Conservation (phyloP, 1,284 basidiomycete genomes). For the Puccinia horiana region DNA sequence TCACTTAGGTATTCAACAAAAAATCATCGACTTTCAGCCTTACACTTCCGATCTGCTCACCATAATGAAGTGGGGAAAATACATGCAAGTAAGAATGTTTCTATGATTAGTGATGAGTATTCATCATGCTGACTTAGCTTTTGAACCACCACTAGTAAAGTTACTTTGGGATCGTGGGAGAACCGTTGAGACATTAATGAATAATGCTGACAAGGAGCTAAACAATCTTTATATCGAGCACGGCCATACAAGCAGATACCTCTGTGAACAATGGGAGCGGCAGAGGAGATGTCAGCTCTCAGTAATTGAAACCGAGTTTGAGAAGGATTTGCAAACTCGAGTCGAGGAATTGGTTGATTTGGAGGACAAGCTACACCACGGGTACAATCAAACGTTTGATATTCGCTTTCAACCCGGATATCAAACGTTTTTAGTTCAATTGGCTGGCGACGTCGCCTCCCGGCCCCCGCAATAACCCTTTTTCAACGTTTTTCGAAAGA, state of each 20-base stretch:
- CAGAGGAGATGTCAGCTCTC: not conserved
- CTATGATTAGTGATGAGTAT: not conserved
- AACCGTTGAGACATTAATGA: not conserved
- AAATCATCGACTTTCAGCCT: not conserved
- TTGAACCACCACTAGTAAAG: not conserved
- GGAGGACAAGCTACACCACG: constrained; percentile 3
- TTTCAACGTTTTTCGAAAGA: no score
- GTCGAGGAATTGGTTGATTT: not conserved
- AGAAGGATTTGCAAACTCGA: not conserved
- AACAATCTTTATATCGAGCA: not conserved
- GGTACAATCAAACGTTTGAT: no score
- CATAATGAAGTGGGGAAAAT: not conserved
- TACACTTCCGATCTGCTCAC: not conserved
- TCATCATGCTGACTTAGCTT: not conserved
- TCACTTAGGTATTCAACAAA: constrained; percentile 1
- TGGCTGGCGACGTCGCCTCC: no score
- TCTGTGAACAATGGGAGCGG: not conserved
- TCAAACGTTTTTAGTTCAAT: no score
- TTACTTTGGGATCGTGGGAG: not conserved
- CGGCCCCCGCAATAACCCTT: no score
- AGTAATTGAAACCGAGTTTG: not conserved
- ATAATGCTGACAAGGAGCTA: not conserved
- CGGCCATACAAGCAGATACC: not conserved
- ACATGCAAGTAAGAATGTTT: not conserved
- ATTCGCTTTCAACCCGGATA: no score